Percentiles rank a stretch among this genome's conserved stretches.
Evolutionary conservation across 805 yeast species (phyloP).

Genomic region (Cyberlindnera xishuangbannaensis): DNA sequence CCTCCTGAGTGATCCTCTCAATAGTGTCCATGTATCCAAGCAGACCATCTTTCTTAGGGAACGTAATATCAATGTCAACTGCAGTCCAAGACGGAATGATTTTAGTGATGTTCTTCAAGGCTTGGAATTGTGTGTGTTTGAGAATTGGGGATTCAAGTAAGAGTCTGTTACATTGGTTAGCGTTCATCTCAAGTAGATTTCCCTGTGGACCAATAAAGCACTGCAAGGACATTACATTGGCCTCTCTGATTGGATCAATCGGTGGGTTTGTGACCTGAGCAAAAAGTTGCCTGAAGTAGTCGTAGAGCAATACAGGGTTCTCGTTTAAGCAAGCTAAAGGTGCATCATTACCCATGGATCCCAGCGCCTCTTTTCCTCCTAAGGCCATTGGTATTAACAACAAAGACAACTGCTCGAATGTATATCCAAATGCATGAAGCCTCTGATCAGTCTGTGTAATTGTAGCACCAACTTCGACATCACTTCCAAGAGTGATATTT

Average conservation of each 20-base stretch:
- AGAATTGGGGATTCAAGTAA: constrained; percentile 79
- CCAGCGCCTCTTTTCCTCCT: constrained; percentile 89
- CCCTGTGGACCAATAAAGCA: constrained; percentile 99
- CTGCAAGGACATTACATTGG: constrained; percentile 93
- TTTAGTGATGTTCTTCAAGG: constrained; percentile 63
- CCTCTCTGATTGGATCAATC: constrained; percentile 95
- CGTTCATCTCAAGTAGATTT: constrained; percentile 85
- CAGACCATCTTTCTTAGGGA: constrained; percentile 74
- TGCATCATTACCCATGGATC: constrained; percentile 98
- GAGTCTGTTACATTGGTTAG: constrained; percentile 87
- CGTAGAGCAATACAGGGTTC: constrained; percentile 86
- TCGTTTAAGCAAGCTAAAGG: constrained; percentile 92
- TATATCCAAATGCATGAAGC: constrained; percentile 82
- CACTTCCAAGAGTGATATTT: constrained; percentile 13
- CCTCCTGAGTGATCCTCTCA: constrained; percentile 82
- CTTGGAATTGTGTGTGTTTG: constrained; percentile 64
- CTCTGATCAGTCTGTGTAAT: constrained; percentile 69
- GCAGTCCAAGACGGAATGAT: constrained; percentile 87
- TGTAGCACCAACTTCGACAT: constrained; percentile 25
- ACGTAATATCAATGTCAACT: constrained; percentile 81
- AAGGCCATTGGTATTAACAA: constrained; percentile 90
- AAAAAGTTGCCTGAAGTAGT: constrained; percentile 91
- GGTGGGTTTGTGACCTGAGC: constrained; percentile 99
- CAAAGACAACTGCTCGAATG: constrained; percentile 85
- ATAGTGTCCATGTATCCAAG: constrained; percentile 80